Conservation (phyloP, 176 grass and related monocot species). For the Musa beccarii region DNA sequence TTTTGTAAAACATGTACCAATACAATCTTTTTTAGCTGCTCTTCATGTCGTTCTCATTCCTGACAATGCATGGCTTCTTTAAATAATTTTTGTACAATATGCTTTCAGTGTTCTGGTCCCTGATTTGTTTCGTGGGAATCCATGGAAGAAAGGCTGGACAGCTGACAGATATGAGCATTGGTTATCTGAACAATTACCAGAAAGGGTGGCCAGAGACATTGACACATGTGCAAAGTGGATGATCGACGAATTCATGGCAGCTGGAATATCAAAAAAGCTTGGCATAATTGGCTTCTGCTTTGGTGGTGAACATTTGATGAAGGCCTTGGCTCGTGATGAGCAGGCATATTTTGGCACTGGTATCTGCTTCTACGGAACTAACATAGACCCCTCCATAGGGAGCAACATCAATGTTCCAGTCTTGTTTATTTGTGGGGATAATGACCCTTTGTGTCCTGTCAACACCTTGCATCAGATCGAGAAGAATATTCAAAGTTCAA, state of each 20-base stretch:
- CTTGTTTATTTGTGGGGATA: slow-evolving; percentile 64
- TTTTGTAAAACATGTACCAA: too few species aligned
- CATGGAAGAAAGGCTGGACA: slow-evolving; percentile 38
- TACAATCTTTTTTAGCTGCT: neutral
- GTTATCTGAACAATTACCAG: slow-evolving; percentile 20
- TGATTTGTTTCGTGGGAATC: slow-evolving; percentile 67
- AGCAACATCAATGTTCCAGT: slow-evolving; percentile 38
- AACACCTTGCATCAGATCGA: slow-evolving; percentile 51
- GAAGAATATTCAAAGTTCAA: slow-evolving; percentile 34
- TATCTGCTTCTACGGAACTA: slow-evolving; percentile 72
- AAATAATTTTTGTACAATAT: slow-evolving; percentile 1
- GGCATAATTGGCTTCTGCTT: slow-evolving; percentile 76
- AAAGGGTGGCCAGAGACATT: slow-evolving; percentile 55
- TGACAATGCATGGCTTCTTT: neutral
- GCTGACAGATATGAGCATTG: slow-evolving; percentile 27
- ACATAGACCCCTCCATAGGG: slow-evolving; percentile 50
- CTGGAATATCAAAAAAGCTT: slow-evolving; percentile 60
- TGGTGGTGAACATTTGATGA: slow-evolving; percentile 51
- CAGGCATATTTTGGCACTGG: slow-evolving; percentile 38
- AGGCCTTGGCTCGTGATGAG: slow-evolving; percentile 55
- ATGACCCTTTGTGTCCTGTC: slow-evolving; percentile 53
- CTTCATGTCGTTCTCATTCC: neutral
- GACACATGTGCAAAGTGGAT: slow-evolving; percentile 59
- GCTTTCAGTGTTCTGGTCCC: slow-evolving; percentile 71
- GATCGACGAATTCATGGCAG: slow-evolving; percentile 52